Base-by-base conservation (phyloP, 345 rosid genomes). In the Laguncularia racemosa region DNA sequence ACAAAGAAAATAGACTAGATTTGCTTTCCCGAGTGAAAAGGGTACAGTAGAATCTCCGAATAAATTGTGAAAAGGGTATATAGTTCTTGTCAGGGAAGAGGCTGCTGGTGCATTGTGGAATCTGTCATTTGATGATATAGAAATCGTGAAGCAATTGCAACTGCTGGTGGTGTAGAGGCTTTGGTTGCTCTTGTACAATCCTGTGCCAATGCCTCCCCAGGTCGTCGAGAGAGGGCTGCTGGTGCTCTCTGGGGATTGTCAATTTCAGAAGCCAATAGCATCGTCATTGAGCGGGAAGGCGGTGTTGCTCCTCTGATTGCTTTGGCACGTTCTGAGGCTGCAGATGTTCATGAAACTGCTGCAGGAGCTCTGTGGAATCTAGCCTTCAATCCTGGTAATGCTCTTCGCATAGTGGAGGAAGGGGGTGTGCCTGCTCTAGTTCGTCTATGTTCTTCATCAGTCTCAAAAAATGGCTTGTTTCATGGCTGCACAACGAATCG, bases 211-310 rank as follows among this genome's bases (percentile, higher is more conserved):
- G 87, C 91, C 56, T 85, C 96, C 38, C 80, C 84, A 44, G 96
- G 97, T 77, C 97, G 87, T 74, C 97, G 87, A 77, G 97, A 85
- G 77, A 81, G 93, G 75, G 97, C 91, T n/a, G 97, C 97, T 26
- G 97, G 97, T 63, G 97, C 96, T 65, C 89, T 91, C 16, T 87
- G 93, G 97, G 97, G 97, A 65, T 76, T 91, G 68, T 91, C 97
- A 0, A 93, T 91, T 44, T 91, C 95, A 23, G 96, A 91, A 80
- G 84, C 89, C 66, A 91, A 87, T 70, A 84, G 81, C 61, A 67
- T 76, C 66, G 81, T 77, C 6, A 76, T 76, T 46, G 81, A 77
- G 58, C 74, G 64, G 49, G 81, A 72, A 69, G 81, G 81, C 55
- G 81, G 81, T 44, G 77, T 76, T 49, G 72, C 70, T 14, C 81